Evolutionary conservation across 2,329 filamentous ascomycete genomes (phyloP), one percentile per base, ranked within the genome.

Genomic region (Aureobasidium mangrovei): DNA sequence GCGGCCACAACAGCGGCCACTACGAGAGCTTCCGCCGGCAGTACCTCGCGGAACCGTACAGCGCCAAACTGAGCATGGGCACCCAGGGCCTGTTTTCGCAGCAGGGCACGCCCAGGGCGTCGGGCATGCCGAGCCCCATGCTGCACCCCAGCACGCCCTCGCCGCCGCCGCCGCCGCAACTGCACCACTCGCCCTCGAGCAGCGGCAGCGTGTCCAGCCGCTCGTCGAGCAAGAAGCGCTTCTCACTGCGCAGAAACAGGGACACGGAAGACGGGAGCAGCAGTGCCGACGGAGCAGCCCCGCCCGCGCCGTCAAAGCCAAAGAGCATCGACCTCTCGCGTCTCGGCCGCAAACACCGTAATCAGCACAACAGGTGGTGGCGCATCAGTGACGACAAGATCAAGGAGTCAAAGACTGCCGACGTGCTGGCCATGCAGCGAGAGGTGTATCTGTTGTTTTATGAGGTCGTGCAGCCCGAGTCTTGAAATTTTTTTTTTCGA

Each of bases 371-470:
- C 64, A 83, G 86, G 39, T 98, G 93, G 93, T 98, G 93, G 93
- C 83, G 93, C 35, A 95, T 98, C 60, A 96, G 91, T 60, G 93
- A 98, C 67, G 93, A 98, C 61, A 95, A 94, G 70, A 82, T 97
- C 63, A 93, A 91, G 66, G 91, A 97, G 70, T 86, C 89, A 61
- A 95, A 91, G 74, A 97, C 91, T 4, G 82, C 79, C 53, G 93
- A 98, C 62, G 89, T 98, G 5, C 70, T 98, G 56, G 82, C 83
- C 6, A 95, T 96, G 90, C 90, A 96, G 71, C 85, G 85, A 63
- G 93, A 98, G 70, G 91, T 97, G 0, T 98, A 98, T 69, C 74
- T 98, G 66, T 71, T 98, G 49, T 98, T 98, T 69, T 98, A 98
- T 70, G 91, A 97, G 74, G 73, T 95, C 62, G 86, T 91, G 12